Evolutionary conservation across 2,329 filamentous ascomycete species (phyloP), one percentile per base, ranked within the genome.

Genomic region (Remersonia thermophila): DNA sequence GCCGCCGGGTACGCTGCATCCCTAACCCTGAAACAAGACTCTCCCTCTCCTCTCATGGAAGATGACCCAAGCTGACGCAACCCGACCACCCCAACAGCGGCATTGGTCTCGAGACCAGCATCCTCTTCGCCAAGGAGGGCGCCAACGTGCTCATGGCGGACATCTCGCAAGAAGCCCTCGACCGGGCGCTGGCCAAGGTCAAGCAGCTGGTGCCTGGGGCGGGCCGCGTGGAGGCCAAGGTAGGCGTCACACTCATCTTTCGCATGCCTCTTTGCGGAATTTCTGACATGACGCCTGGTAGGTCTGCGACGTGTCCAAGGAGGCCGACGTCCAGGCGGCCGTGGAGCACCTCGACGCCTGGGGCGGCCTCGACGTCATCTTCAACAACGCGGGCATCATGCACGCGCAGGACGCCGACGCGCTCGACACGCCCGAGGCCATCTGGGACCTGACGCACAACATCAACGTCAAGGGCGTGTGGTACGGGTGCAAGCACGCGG

Each of bases 401-500:
- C 87, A 94, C 63, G 78, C 76, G 32, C 69, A 80, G 39, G 81
- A 86, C 57, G 78, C 73, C 53, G 79, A 85, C 58, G 85, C 87
- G 33, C 66, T 93, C 56, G 73, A 80, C 56, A 94, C 86, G 1
- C 78, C 83, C 34, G 85, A 94, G 65, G 77, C 75, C 51, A 87
- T 95, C 65, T 95, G 87, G 87, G 85, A 95, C 53, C 65, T 93
- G 47, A 95, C 87, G 4, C 85, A 93, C 43, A 78, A 76, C 57
- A 93, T 94, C 67, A 95, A 95, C 60, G 87, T 94, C 59, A 95
- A 95, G 73, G 87, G 87, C 30, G 87, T 95, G n/a, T 94, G 87
- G 87, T 95, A 76, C 58, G 87, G 87, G 42, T 80, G 77, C 71
- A 95, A 94, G 70, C 84, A 94, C 58, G 85, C 87, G 6, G 78